Base-by-base conservation (phyloP, 2,329 filamentous ascomycete genomes). In the Cryphonectria radicalis region DNA sequence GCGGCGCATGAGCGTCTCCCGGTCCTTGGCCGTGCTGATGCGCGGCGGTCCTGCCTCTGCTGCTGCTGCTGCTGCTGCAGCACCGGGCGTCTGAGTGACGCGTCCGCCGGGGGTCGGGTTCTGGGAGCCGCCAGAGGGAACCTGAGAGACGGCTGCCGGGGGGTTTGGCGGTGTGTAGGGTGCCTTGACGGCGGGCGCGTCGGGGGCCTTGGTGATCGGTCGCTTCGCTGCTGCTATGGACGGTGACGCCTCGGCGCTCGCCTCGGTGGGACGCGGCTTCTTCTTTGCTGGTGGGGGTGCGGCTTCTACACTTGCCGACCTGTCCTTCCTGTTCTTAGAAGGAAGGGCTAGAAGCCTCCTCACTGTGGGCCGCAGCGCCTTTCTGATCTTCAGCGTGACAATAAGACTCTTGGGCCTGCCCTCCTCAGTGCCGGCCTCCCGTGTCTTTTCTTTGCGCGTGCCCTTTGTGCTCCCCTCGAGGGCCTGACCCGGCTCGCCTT, bases 121-220 rank as follows among this genome's bases (percentile, higher is more conserved):
- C 72, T 85, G 81, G 0, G 87, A 89, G 75, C 85, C 87, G 76
- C 79, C 87, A 0, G 87, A 88, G 66, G 85, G 82, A 46, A 84
- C 86, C 4, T 87, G 84, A 6, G 84, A 86, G 86, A 88, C 88
- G 69, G 85, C 78, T 1, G 82, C 80, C 19, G 84, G 81, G 1
- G 82, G 79, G 68, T 82, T 88, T 13, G 86, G 83, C 0, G 87
- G 87, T 0, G 87, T 89, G 2, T 84, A 84, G 7, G 67, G 67
- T 1, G 80, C 64, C 80, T 78, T 35, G 78, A 74, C 6, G 78
- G 76, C 55, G 77, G 77, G 42, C 78, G 81, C 76, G 7, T 87
- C 86, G 1, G 83, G 79, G 1, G 83, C 78, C 59, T 81, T 81
- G 19, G 7, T 50, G 19, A 5, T 50, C 32, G 84, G 84, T 50